A percentile compares a stretch with the other conserved stretches of the same genome.
Conservation (phyloP, 1,284 basidiomycete genomes). For the Trichosporon sp. region DNA sequence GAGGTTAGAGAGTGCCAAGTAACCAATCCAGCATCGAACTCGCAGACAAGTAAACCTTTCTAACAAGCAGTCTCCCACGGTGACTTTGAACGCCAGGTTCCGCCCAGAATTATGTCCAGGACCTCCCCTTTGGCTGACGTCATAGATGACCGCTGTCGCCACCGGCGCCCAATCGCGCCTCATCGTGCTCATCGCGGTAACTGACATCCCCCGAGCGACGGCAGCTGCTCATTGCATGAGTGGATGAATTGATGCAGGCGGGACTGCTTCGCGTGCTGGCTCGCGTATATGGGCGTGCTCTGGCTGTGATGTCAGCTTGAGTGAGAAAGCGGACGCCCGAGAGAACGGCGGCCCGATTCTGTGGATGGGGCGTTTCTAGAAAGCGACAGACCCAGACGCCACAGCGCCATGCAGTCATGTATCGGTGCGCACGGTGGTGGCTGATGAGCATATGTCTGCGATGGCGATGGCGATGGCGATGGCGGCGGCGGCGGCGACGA, state of each 20-base stretch:
- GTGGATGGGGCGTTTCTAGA: not conserved
- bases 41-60: no score
- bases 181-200: not conserved
- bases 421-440: not conserved
- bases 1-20: no score
- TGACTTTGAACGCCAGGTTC: no score
- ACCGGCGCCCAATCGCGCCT: no score
- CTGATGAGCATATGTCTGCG: not conserved
- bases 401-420: not conserved
- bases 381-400: not conserved
- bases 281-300: not conserved
- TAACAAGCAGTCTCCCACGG: no score
- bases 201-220: not conserved
- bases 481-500: no score
- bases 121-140: no score
- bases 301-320: not conserved
- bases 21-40: no score
- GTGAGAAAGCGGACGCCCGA: not conserved
- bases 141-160: no score
- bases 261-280: not conserved
- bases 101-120: no score
- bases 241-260: not conserved
- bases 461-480: not conserved
- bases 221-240: no score
- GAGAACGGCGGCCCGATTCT: not conserved